Evolutionary conservation across 2,329 filamentous ascomycete species (phyloP).

Genomic region (Phyllosticta paracitricarpa): DNA sequence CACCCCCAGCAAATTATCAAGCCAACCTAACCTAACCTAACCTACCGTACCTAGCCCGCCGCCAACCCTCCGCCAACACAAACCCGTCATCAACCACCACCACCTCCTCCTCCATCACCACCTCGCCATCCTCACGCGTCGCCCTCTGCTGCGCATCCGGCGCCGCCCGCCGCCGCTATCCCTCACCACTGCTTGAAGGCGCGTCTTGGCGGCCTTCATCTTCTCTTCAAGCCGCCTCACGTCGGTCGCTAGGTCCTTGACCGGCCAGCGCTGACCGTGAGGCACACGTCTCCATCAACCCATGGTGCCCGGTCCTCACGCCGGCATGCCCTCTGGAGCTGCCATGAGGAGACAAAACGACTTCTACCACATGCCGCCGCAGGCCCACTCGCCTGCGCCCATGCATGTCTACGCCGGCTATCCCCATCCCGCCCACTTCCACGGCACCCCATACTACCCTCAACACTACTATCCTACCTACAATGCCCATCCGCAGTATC

Average conservation of each 20-base stretch:
- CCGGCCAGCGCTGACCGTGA: constrained; percentile 28
- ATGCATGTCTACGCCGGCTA: constrained; percentile 27
- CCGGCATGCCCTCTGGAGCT: constrained; percentile 20
- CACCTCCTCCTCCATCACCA: constrained; percentile 2
- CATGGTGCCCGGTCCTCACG: constrained; percentile 61
- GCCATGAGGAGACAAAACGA: constrained; percentile 32
- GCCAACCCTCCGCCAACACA: constrained; percentile 4
- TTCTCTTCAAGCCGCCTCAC: constrained; percentile 24
- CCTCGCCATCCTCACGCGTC: neutral
- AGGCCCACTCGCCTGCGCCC: constrained; percentile 29
- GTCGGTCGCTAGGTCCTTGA: constrained; percentile 27
- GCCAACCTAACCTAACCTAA: neutral
- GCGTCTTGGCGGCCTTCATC: constrained; percentile 4
- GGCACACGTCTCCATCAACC: constrained; percentile 45
- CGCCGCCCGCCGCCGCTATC: constrained; percentile 2
- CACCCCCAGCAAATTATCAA: neutral
- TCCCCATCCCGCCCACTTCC: constrained; percentile 19
- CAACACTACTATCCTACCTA: constrained; percentile 23
- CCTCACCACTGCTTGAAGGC: neutral
- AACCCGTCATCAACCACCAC: neutral
- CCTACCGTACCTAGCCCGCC: neutral
- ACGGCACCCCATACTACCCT: constrained; percentile 30
- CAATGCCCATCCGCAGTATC: constrained; percentile 26
- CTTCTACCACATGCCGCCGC: constrained; percentile 25
- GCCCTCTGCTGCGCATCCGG: neutral